These are phyloP conservation scores for Dryas drummondii DNA, from an alignment of 306 rosid genomes.

Conservation along the genomic window DNA sequence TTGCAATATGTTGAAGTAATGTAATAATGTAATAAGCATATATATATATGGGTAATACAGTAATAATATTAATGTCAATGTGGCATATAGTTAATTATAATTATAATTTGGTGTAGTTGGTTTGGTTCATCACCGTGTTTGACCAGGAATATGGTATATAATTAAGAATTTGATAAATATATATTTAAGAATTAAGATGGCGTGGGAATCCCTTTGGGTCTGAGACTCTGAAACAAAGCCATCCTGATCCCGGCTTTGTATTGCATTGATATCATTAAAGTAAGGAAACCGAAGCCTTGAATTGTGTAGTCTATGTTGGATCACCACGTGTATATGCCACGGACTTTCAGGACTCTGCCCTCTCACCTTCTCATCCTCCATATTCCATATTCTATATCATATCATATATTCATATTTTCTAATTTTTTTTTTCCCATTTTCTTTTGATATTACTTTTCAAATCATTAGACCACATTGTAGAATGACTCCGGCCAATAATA, in stretches of 20 bases:
- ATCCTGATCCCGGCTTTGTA: slow-evolving; percentile 38
- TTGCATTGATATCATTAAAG: slow-evolving; percentile 15
- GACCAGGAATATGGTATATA: slow-evolving; percentile 48
- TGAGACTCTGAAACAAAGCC: slow-evolving; percentile 32
- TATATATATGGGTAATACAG: not conserved
- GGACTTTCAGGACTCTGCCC: slow-evolving; percentile 52
- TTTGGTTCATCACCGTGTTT: slow-evolving; percentile 53
- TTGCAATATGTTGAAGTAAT: not conserved
- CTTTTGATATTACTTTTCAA: too few relatives aligned
- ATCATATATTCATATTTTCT: too few relatives aligned
- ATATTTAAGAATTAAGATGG: slow-evolving; percentile 31
- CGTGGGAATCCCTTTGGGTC: slow-evolving; percentile 72
- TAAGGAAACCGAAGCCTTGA: slow-evolving; percentile 60
- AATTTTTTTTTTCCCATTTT: too few relatives aligned
- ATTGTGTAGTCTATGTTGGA: slow-evolving; percentile 55
- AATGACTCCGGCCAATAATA: too few relatives aligned
- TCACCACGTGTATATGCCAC: slow-evolving; percentile 61
- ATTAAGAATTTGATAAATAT: not conserved
- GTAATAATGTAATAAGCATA: too few relatives aligned
- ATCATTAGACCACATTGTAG: too few relatives aligned
- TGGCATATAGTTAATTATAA: not conserved
- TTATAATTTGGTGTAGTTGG: slow-evolving; percentile 7
- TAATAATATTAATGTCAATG: slow-evolving; percentile 5
- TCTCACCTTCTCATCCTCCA: slow-evolving; percentile 28
- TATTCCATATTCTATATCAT: not conserved